phyloP scores from a whole-genome alignment of 2,329 filamentous ascomycete species.

The Diatrype stigma region DNA sequence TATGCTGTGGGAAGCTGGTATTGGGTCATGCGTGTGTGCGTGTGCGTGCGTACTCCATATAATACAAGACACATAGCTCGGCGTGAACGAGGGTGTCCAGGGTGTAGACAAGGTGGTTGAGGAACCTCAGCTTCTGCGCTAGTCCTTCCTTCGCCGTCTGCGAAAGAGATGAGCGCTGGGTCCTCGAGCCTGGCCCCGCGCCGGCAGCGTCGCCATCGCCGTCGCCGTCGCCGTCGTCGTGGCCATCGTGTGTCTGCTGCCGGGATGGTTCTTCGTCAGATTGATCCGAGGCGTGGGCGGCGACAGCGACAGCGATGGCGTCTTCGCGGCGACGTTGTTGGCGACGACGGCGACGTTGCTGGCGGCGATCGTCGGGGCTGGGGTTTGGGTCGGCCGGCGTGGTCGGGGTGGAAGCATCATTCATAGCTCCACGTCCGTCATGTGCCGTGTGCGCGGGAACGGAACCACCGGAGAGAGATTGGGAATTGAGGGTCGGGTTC shows the following conservation, averaged over 20 bases:
- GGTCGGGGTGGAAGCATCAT: constrained; percentile 41
- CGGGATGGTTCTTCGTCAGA: constrained; percentile 1
- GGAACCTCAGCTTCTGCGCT: constrained; percentile 55
- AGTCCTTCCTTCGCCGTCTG: constrained; percentile 32
- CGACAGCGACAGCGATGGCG: constrained; percentile 14
- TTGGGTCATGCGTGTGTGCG: no score
- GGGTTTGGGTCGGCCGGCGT: constrained; percentile 31
- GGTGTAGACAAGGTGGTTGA: constrained; percentile 56
- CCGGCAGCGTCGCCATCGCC: not conserved
- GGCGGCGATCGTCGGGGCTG: constrained; percentile 19
- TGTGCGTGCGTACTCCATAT: constrained; percentile 64
- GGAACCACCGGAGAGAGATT: not conserved
- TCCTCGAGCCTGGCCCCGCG: constrained; percentile 1
- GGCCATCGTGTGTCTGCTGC: constrained; percentile 8
- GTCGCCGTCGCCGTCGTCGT: not conserved
- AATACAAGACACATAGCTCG: constrained; percentile 63
- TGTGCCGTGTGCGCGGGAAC: not conserved
- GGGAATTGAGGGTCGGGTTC: not conserved
- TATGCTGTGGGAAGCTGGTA: no score
- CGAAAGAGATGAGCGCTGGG: constrained; percentile 24
- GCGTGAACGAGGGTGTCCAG: constrained; percentile 61
- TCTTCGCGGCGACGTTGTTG: constrained; percentile 13
- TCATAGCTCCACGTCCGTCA: constrained; percentile 32
- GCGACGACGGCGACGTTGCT: constrained; percentile 6
- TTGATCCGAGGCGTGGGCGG: constrained; percentile 4